Evolutionary conservation across 2,329 filamentous ascomycete species (phyloP), one percentile per base, ranked within the genome.

Genomic region (Shiraia sp.): DNA sequence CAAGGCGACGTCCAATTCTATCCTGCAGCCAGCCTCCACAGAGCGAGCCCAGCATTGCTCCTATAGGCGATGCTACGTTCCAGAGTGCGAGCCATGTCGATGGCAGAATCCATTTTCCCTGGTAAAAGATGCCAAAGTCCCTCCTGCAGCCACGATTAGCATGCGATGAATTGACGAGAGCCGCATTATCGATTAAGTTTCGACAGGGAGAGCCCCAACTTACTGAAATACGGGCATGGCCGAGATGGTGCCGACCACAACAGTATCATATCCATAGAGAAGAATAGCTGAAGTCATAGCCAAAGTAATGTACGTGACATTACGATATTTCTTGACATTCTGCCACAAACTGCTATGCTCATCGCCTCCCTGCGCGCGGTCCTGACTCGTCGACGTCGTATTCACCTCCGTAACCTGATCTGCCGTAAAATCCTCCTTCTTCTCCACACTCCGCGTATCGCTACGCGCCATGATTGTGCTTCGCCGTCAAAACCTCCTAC

Each of bases 191-290:
- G n/a, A n/a, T n/a, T n/a, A n/a, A n/a, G n/a, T 22, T 22, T 22
- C 8, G 12, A 26, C n/a, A 15, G n/a, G 16, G 31, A 22, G n/a
- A n/a, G 16, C 7, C 15, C 12, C 9, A 29, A 51, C 49, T 12
- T 53, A 63, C 59, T 65, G 61, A 32, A 65, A 65, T 1, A 35
- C 35, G 10, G 56, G 59, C 59, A 65, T 65, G 9, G 52, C 61
- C 7, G 59, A 57, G 5, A 65, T 53, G 2, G 57, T 61, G 10
- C 56, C 59, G 24, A 65, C 59, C 24, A 65, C 49, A 10, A 62
- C 59, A 53, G 61, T 57, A 35, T 65, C 61, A 36, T 61, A 63
- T 6, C 61, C 61, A 22, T 63, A 65, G 8, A 65, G 51, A 5
- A 65, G 47, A 32, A 63, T 63, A 5, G 55, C 56, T n/a, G 49